These are phyloP conservation scores for Naganishia albida DNA, from an alignment of 1,284 basidiomycete genomes.

Conservation along the genomic window DNA sequence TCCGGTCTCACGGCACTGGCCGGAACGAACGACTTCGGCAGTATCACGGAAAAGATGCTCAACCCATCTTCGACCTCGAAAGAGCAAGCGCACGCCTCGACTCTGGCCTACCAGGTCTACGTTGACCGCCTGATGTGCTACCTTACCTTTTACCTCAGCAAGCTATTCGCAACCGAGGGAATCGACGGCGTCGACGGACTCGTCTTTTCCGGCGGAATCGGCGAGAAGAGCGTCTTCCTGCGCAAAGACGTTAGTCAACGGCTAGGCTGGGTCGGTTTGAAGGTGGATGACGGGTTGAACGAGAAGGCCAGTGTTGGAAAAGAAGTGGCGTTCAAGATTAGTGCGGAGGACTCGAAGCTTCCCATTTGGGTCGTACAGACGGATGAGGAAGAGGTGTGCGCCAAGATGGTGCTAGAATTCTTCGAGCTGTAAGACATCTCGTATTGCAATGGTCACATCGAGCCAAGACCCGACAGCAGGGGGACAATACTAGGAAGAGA, in stretches of 20 bases:
- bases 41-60: conserved; percentile 58
- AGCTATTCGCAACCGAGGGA: conserved; percentile 59
- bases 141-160: conserved; percentile 71
- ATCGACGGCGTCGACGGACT: conserved; percentile 65
- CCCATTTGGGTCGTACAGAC: conserved; percentile 57
- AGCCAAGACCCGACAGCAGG: too few species aligned
- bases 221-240: conserved; percentile 68
- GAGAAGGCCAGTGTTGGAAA: conserved; percentile 44
- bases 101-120: conserved; percentile 71
- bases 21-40: conserved; percentile 73
- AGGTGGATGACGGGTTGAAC: conserved; percentile 57
- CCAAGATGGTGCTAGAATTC: conserved; percentile 32
- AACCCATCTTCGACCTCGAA: conserved; percentile 48
- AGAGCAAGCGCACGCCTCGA: conserved; percentile 47
- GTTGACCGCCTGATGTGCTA: conserved; percentile 72
- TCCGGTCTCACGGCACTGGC: conserved; percentile 68
- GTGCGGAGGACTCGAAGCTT: conserved; percentile 47
- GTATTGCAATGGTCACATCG: too few species aligned
- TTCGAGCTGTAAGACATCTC: conserved; percentile 7
- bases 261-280: conserved; percentile 65
- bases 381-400: conserved; percentile 55
- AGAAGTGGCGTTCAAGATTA: conserved; percentile 51
- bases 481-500: too few species aligned
- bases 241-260: conserved; percentile 62
- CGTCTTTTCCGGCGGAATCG: conserved; percentile 83